Conservation (phyloP, 106 monocot species). For the Posidonia australis region DNA sequence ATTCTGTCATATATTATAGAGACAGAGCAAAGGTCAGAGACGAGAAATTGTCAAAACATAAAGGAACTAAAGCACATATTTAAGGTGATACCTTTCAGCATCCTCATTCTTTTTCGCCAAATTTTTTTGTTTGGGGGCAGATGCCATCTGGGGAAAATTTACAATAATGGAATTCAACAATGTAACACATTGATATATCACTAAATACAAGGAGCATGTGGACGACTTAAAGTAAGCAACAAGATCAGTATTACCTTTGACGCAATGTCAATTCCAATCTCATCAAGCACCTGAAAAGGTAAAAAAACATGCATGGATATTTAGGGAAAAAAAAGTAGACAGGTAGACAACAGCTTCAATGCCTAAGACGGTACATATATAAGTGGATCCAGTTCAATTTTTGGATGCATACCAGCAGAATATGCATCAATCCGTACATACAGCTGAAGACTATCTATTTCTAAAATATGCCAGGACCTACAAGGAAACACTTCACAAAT, state of each 20-base stretch:
- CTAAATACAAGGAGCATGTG: no score
- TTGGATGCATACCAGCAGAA: no score
- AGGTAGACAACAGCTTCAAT: no score
- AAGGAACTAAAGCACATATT: neutral
- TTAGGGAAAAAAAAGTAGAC: neutral
- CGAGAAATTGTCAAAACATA: neutral
- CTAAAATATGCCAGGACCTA: no score
- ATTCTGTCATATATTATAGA: no score
- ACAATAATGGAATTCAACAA: neutral
- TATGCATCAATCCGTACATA: no score
- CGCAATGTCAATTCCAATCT: constrained; percentile 83
- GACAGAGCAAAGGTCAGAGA: no score
- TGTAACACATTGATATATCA: neutral
- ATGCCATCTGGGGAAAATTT: constrained; percentile 2
- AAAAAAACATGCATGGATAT: neutral
- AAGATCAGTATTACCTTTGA: constrained; percentile 52
- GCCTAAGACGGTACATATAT: no score
- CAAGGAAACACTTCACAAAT: no score
- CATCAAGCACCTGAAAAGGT: constrained; percentile 86
- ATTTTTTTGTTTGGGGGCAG: constrained; percentile 10
- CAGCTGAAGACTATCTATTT: no score
- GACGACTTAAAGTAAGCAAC: neutral
- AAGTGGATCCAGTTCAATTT: no score
- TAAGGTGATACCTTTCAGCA: neutral
- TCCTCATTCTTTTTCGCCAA: neutral